Conservation (phyloP, 108 stramenopile genomes). For the Fragilaria crotonensis region DNA sequence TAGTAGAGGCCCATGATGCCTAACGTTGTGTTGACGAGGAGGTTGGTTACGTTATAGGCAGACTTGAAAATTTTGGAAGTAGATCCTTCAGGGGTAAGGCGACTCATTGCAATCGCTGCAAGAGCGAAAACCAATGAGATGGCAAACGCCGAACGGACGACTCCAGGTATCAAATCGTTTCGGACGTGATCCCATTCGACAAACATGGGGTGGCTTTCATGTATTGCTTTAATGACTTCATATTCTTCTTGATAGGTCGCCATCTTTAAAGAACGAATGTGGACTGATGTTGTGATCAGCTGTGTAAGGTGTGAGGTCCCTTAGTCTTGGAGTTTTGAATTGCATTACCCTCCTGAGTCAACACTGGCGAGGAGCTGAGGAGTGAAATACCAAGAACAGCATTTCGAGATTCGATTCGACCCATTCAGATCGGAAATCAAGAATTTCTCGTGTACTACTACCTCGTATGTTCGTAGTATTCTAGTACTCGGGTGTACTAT, state of each 20-base stretch:
- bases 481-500: too few relatives aligned
- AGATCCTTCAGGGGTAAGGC: background rate
- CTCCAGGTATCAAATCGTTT: background rate
- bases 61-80: background rate
- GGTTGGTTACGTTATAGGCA: conserved; percentile 52
- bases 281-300: too few relatives aligned
- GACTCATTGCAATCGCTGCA: background rate
- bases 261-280: too few relatives aligned
- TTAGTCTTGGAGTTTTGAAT: too few relatives aligned
- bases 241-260: conserved; percentile 1
- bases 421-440: too few relatives aligned
- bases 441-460: too few relatives aligned
- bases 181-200: background rate
- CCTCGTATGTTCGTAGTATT: too few relatives aligned
- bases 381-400: too few relatives aligned
- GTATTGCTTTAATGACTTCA: background rate
- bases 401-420: too few relatives aligned
- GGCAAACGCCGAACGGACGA: background rate
- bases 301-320: too few relatives aligned
- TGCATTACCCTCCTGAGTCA: too few relatives aligned
- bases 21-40: conserved; percentile 42
- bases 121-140: background rate
- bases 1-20: conserved; percentile 42
- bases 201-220: background rate
- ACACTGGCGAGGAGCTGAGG: too few relatives aligned